Conservation (phyloP, 169 alveolate species). For the Neospora caninum region DNA sequence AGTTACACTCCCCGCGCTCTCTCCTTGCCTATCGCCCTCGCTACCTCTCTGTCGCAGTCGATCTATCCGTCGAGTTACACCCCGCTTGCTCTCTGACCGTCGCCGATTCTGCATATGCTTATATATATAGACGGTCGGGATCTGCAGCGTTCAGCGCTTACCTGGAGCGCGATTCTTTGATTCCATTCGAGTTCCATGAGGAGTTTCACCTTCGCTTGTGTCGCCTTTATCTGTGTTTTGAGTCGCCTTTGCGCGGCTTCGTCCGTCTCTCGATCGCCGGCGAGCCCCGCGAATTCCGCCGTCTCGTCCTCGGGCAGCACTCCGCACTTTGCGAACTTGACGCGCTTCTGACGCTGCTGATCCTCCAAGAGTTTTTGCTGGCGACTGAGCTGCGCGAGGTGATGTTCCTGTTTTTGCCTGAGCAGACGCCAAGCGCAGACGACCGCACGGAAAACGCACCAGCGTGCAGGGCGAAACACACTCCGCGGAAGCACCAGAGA, state of each 20-base stretch:
- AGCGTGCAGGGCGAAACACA: no score
- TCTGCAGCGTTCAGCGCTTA: background rate
- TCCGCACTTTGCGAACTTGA: background rate
- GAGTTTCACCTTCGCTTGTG: background rate
- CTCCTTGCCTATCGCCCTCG: no score
- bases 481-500: background rate
- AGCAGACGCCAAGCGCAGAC: background rate
- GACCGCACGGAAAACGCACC: background rate
- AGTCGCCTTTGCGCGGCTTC: background rate
- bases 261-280: background rate
- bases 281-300: background rate
- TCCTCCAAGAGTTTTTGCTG: background rate
- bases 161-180: background rate
- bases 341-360: constrained; percentile 14
- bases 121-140: background rate
- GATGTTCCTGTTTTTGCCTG: constrained; percentile 4
- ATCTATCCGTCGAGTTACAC: no score
- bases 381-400: background rate
- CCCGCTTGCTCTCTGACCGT: no score
- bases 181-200: constrained; percentile 26
- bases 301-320: background rate
- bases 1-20: no score
- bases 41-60: no score
- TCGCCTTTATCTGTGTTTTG: background rate
- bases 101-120: background rate